A percentile compares a stretch with the other conserved stretches of the same genome.
phyloP scores from a whole-genome alignment of 495 filamentous ascomycete genomes.

The Penicillium egyptiacum region DNA sequence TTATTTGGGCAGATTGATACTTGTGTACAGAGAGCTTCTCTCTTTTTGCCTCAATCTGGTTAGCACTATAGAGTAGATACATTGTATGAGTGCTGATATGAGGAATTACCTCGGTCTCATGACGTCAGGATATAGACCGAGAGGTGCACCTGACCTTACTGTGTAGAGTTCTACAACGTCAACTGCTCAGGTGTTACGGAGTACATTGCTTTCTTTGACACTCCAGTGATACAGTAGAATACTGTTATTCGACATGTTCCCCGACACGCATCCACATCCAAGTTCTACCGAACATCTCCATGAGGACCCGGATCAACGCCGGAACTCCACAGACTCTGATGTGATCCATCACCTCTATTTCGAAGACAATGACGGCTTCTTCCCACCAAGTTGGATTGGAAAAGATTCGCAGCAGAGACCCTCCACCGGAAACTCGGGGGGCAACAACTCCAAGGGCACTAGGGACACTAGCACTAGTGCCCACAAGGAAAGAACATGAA shows the following conservation, averaged over 20 bases:
- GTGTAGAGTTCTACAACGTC: background rate
- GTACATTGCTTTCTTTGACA: background rate
- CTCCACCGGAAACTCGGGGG: constrained; percentile 18
- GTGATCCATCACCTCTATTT: constrained; percentile 41
- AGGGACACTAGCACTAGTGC: background rate
- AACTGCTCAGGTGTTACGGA: background rate
- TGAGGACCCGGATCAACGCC: constrained; percentile 6
- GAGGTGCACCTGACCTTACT: background rate
- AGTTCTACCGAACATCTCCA: background rate
- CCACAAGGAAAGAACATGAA: background rate
- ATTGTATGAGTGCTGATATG: constrained; percentile 3
- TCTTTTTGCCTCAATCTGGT: too few relatives aligned
- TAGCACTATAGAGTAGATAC: background rate
- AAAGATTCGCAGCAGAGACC: constrained; percentile 19
- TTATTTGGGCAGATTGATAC: background rate
- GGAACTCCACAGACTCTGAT: constrained; percentile 14
- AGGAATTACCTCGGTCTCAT: background rate
- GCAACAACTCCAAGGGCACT: constrained; percentile 5
- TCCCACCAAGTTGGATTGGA: constrained; percentile 39
- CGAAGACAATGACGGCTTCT: constrained; percentile 46
- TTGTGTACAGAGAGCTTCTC: too few relatives aligned
- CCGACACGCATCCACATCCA: background rate
- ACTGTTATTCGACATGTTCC: background rate
- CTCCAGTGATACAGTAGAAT: background rate
- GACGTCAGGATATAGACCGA: background rate